Evolutionary conservation across 495 filamentous ascomycete genomes (phyloP).

Genomic region (Neurospora hispaniola): DNA sequence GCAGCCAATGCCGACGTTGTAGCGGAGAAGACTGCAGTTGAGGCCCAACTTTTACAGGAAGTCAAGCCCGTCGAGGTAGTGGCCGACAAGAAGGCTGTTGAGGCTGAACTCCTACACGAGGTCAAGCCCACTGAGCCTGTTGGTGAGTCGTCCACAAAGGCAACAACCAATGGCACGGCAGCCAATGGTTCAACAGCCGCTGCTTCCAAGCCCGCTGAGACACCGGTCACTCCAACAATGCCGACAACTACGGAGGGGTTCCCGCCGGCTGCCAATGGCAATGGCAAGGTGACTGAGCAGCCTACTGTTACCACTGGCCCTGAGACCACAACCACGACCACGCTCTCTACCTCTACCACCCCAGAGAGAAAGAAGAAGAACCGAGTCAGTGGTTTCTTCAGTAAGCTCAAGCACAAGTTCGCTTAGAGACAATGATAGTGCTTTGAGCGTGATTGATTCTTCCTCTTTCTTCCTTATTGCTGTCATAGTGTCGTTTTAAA

Average conservation of each 20-base stretch:
- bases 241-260: background rate
- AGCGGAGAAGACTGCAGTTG: slow-evolving; percentile 69
- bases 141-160: slow-evolving; percentile 13
- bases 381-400: slow-evolving; percentile 46
- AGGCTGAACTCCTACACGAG: slow-evolving; percentile 44
- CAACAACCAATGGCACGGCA: background rate
- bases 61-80: slow-evolving; percentile 43
- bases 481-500: slow-evolving; percentile 5
- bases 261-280: background rate
- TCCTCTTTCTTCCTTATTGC: slow-evolving; percentile 13
- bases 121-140: slow-evolving; percentile 12
- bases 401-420: slow-evolving; percentile 48
- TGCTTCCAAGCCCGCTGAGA: slow-evolving; percentile 3
- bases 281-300: slow-evolving; percentile 8
- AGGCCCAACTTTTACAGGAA: slow-evolving; percentile 51
- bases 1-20: slow-evolving; percentile 56
- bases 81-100: slow-evolving; percentile 64
- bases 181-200: background rate
- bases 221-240: background rate
- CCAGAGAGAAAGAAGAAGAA: slow-evolving; percentile 48
- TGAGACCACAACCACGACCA: slow-evolving; percentile 21
- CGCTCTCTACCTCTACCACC: slow-evolving; percentile 19
- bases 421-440: slow-evolving; percentile 21
- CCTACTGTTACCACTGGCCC: slow-evolving; percentile 15
- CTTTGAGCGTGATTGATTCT: slow-evolving; percentile 6